These are phyloP conservation scores for Tolypocladium capitatum DNA, from an alignment of 2,329 filamentous ascomycete genomes.

Conservation along the genomic window DNA sequence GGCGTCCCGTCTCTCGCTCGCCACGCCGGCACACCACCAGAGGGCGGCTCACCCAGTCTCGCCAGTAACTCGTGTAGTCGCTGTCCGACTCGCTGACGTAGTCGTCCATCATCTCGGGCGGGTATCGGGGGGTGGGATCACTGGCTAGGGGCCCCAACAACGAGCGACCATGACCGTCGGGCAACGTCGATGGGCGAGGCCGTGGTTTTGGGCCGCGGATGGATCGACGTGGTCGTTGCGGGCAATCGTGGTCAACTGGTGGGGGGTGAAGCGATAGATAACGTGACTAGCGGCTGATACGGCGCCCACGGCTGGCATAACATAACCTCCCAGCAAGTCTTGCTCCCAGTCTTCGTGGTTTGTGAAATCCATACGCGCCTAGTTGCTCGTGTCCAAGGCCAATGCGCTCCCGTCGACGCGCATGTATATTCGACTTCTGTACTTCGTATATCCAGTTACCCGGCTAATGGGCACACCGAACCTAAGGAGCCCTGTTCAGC, in stretches of 20 bases:
- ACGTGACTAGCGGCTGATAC: slow-evolving; percentile 3
- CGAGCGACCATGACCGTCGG: slow-evolving; percentile 16
- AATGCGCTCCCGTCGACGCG: too few species aligned
- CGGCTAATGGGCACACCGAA: not conserved
- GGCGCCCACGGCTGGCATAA: not conserved
- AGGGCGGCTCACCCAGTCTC: slow-evolving; percentile 75
- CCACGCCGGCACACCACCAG: not conserved
- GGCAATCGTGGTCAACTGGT: not conserved
- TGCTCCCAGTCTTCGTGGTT: not conserved
- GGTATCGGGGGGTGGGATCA: slow-evolving; percentile 1
- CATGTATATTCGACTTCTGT: not conserved
- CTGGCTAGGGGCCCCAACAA: slow-evolving; percentile 8
- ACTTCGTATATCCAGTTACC: not conserved
- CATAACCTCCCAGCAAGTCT: too few species aligned
- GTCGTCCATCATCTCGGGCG: slow-evolving; percentile 63
- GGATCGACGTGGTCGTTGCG: not conserved
- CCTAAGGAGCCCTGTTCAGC: not conserved
- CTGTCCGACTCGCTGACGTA: slow-evolving; percentile 96
- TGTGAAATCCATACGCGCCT: not conserved
- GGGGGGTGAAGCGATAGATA: slow-evolving; percentile 4
- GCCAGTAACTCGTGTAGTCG: slow-evolving; percentile 98
- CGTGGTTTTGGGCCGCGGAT: not conserved
- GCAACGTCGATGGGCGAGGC: not conserved
- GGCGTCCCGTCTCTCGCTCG: not conserved
- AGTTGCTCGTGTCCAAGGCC: not conserved